These are phyloP conservation scores for Circinella umbellata DNA, from an alignment of 371 early-diverging fungal species.

Conservation along the genomic window DNA sequence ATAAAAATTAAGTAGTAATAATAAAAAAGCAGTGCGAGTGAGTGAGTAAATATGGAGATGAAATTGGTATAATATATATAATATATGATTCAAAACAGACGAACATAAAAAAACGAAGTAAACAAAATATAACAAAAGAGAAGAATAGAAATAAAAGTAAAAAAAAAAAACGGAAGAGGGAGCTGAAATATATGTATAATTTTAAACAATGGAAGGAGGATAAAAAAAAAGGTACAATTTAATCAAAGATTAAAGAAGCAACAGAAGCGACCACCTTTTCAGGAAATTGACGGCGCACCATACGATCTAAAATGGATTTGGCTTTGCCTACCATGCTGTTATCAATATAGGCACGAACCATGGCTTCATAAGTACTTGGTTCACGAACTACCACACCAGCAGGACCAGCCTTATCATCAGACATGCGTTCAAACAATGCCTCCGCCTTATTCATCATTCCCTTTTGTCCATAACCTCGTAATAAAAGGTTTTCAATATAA, in stretches of 20 bases:
- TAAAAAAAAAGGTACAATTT: background rate
- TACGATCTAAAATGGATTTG: slow-evolving; percentile 38
- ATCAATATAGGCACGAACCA: slow-evolving; percentile 61
- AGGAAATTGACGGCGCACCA: slow-evolving; percentile 53
- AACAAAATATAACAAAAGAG: too few species aligned
- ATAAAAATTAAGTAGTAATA: too few species aligned
- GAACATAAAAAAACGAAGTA: too few species aligned
- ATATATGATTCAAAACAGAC: too few species aligned
- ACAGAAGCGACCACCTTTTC: slow-evolving; percentile 50
- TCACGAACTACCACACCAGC: slow-evolving; percentile 43
- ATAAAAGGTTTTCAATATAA: slow-evolving; percentile 67
- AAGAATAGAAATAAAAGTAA: too few species aligned
- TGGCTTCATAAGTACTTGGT: slow-evolving; percentile 69
- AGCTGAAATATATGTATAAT: too few species aligned
- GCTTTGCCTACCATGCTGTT: slow-evolving; percentile 51
- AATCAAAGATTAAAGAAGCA: slow-evolving; percentile 30
- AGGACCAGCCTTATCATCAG: slow-evolving; percentile 40
- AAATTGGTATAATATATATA: too few species aligned
- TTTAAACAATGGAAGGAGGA: too few species aligned
- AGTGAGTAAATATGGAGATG: too few species aligned
- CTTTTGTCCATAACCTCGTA: slow-evolving; percentile 62
- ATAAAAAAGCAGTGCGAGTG: too few species aligned
- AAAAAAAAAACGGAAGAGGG: too few species aligned
- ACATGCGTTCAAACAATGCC: slow-evolving; percentile 59
- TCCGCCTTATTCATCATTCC: slow-evolving; percentile 51